Evolutionary conservation across 139 green algal genomes (phyloP), one percentile per base, ranked within the genome.

Genomic region (Tetradesmus lagerheimii): DNA sequence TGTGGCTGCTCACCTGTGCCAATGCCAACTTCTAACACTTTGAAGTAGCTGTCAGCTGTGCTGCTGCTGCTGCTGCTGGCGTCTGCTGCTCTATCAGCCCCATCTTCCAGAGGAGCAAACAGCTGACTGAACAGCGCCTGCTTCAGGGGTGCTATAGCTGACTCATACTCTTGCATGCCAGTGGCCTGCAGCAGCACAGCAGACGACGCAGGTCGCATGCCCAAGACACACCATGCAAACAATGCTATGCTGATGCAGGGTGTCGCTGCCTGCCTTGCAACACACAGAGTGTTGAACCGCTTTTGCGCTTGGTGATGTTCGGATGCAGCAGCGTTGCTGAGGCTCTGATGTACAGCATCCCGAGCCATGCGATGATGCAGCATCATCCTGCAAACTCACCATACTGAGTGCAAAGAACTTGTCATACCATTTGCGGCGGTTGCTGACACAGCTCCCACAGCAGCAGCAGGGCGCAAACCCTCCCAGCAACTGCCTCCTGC

Each of bases 111-210:
- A 29, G 37, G 29, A 3, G 31, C 23, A 5, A 84, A n/a, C 4
- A 94, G 53, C 45, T 93, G 82, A 14, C 18, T 29, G 64, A 95
- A 95, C 4, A 95, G 80, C 6, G 64, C 35, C n/a, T 64, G 64
- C 81, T 95, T 95, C 5, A 93, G 31, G 0, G 90, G 90, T 4
- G 87, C 83, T 53, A 95, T 89, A 27, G 83, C 85, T 34, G 62
- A 20, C 45, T 95, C 93, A 64, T 95, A 95, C 16, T 90, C 88
- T n/a, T 89, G 31, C 92, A 95, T 95, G 53, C 91, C 90, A 67
- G 57, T 67, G 57, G 57, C 57, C 57, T 67, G 57, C 57, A 67
- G 20, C 57, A 67, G 57, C 20, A 67, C 57, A 67, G 2, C 57
- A 67, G 20, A 14, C 47, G 9, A n/a, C n/a, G n/a, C n/a, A n/a